phyloP scores from a whole-genome alignment of 2,329 filamentous ascomycete genomes.

The Ilyonectria mors-panacis region DNA sequence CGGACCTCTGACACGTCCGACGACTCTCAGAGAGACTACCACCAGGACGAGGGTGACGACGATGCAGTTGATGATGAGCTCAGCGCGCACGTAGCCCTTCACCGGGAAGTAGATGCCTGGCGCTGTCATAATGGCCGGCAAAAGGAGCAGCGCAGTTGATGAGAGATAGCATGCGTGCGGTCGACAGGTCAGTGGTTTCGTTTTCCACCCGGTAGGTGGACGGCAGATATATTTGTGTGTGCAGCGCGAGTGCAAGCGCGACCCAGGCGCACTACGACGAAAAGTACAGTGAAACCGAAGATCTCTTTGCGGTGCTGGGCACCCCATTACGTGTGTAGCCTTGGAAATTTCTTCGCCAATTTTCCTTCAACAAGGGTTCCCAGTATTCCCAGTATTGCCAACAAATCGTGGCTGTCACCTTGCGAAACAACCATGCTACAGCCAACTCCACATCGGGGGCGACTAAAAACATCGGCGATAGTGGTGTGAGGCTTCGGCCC shows the following conservation, averaged over 20 bases:
- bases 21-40: slow-evolving; percentile 47
- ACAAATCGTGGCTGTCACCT: slow-evolving; percentile 3
- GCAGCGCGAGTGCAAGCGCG: not conserved
- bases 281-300: slow-evolving; percentile 25
- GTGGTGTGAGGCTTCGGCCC: slow-evolving; percentile 14
- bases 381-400: not conserved
- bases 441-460: slow-evolving; percentile 7
- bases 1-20: slow-evolving; percentile 49
- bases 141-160: not conserved
- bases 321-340: slow-evolving; percentile 1
- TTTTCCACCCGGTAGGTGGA: not conserved
- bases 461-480: slow-evolving; percentile 4
- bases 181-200: slow-evolving; percentile 3
- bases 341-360: not conserved
- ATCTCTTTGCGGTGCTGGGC: slow-evolving; percentile 14
- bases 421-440: slow-evolving; percentile 11
- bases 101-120: slow-evolving; percentile 34
- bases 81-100: slow-evolving; percentile 45
- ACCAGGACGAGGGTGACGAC: slow-evolving; percentile 50
- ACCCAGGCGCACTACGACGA: slow-evolving; percentile 20
- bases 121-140: slow-evolving; percentile 32
- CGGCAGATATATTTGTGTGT: not conserved
- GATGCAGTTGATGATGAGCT: slow-evolving; percentile 51
- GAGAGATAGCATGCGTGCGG: not conserved
- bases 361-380: slow-evolving; percentile 15